Evolutionary conservation across 2,329 filamentous ascomycete species (phyloP).

Genomic region (Colletotrichum gigasporum): DNA sequence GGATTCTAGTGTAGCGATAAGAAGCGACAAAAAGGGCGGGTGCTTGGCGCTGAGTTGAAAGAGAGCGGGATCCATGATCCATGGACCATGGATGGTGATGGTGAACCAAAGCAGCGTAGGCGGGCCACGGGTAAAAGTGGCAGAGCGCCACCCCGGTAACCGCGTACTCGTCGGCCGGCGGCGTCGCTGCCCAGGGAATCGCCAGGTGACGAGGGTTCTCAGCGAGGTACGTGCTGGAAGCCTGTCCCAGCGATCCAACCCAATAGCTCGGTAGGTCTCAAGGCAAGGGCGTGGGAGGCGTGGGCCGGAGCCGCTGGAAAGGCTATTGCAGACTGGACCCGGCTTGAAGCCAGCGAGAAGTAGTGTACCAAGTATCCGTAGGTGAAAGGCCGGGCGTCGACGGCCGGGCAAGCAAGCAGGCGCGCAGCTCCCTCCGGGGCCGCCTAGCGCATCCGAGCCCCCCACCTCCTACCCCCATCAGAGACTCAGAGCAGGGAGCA

Average conservation of each 20-base stretch:
- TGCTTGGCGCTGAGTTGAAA: conserved; percentile 8
- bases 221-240: no score
- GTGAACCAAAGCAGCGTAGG: neutral
- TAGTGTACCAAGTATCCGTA: no score
- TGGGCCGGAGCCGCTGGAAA: no score
- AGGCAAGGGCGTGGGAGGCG: no score
- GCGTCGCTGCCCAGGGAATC: neutral
- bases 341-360: no score
- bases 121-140: conserved; percentile 13
- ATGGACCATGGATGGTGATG: no score
- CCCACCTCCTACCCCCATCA: neutral
- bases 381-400: neutral
- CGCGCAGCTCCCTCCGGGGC: conserved; percentile 4
- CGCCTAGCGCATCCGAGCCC: conserved; percentile 9
- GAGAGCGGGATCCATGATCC: no score
- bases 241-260: no score
- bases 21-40: neutral
- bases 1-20: neutral
- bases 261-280: no score
- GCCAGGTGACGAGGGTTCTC: no score
- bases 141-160: conserved; percentile 29
- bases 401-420: neutral
- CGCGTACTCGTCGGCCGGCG: neutral
- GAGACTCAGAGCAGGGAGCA: neutral
- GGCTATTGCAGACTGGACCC: no score